Percentiles rank a stretch among this genome's conserved stretches.
These are phyloP conservation scores for Coniochaeta pulveracea DNA, from an alignment of 2,329 filamentous ascomycete species.

Conservation along the genomic window DNA sequence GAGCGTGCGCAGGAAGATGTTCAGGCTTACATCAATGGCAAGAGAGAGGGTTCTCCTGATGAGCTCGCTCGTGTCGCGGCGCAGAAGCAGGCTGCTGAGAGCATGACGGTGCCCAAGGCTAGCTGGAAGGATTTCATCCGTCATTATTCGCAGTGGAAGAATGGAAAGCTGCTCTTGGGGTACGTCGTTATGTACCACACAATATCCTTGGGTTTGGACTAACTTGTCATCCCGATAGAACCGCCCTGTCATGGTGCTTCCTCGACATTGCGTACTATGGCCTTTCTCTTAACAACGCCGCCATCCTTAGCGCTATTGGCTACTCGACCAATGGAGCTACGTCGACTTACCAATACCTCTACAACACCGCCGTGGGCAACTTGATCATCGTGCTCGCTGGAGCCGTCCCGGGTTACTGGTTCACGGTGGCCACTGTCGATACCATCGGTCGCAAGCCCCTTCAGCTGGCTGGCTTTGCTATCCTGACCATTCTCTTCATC, in stretches of 20 bases:
- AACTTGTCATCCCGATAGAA: slow-evolving; percentile 49
- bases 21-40: slow-evolving; percentile 61
- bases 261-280: slow-evolving; percentile 53
- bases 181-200: no score
- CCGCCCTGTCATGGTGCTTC: slow-evolving; percentile 76
- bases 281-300: slow-evolving; percentile 65
- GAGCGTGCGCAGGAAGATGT: slow-evolving; percentile 64
- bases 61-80: slow-evolving; percentile 52
- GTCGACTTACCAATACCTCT: slow-evolving; percentile 57
- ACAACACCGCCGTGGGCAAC: slow-evolving; percentile 68
- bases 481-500: slow-evolving; percentile 49
- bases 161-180: slow-evolving; percentile 47
- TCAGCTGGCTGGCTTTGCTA: slow-evolving; percentile 51
- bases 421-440: slow-evolving; percentile 59
- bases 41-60: slow-evolving; percentile 51
- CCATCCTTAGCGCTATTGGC: slow-evolving; percentile 60
- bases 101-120: slow-evolving; percentile 56
- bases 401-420: slow-evolving; percentile 74
- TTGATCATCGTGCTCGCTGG: slow-evolving; percentile 69
- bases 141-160: slow-evolving; percentile 62
- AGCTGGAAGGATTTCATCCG: slow-evolving; percentile 59
- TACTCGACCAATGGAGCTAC: slow-evolving; percentile 43
- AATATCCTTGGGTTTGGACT: not conserved
- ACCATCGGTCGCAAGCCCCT: slow-evolving; percentile 68
- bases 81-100: slow-evolving; percentile 37